phyloP scores from a whole-genome alignment of 208 protist species.

The Acanthamoeba healyi region DNA sequence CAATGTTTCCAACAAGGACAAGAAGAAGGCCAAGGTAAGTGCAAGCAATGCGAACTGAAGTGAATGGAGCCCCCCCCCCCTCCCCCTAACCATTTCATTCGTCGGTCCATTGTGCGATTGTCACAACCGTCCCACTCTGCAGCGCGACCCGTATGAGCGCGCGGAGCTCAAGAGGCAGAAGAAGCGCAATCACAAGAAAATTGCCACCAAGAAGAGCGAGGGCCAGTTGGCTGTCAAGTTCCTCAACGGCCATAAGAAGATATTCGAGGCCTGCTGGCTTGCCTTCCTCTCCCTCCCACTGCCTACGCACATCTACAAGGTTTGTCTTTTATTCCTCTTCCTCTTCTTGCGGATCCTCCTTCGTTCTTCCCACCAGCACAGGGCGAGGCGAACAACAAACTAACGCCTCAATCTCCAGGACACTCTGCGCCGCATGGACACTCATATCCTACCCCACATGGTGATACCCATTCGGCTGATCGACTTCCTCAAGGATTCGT shows the following conservation, averaged over 20 bases:
- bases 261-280: slow-evolving; percentile 45
- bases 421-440: slow-evolving; percentile 64
- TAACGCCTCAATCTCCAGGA: neutral
- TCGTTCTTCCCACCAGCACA: too few relatives aligned
- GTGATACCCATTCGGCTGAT: slow-evolving; percentile 73
- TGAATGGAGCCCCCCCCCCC: neutral
- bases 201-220: neutral
- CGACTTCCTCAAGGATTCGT: slow-evolving; percentile 84
- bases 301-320: slow-evolving; percentile 49
- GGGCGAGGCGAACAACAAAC: too few relatives aligned
- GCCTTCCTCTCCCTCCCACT: slow-evolving; percentile 53
- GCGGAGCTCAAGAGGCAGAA: neutral
- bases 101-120: too few relatives aligned
- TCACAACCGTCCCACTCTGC: too few relatives aligned
- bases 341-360: neutral
- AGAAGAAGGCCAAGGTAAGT: slow-evolving; percentile 38
- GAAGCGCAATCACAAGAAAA: neutral
- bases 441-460: slow-evolving; percentile 73
- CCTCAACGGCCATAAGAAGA: neutral
- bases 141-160: neutral
- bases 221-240: slow-evolving; percentile 23
- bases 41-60: neutral
- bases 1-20: neutral
- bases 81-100: too few relatives aligned
- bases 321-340: neutral